Evolutionary conservation across 1,284 basidiomycete genomes (phyloP), one percentile per base, ranked within the genome.

Genomic region (Puccinia sorghi): DNA sequence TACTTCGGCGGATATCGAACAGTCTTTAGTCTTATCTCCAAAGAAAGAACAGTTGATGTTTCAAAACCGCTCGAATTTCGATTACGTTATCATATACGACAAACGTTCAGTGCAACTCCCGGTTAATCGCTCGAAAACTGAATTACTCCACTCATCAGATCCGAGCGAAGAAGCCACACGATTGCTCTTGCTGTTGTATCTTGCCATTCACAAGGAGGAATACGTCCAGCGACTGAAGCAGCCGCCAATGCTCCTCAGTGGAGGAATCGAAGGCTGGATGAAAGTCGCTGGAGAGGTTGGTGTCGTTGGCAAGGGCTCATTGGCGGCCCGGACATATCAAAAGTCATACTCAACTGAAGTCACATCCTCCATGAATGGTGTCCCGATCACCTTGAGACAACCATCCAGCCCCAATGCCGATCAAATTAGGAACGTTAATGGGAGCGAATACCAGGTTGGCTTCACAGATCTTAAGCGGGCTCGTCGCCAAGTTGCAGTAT

Each of bases 81-180:
- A 98, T 82, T 85, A 97, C 17, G 89, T 98, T n/a, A 92, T 92
- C 12, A 86, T 98, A 2, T 94, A 94, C 84, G 95, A 99, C 84
- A 85, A 89, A 61, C 85, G 87, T 6, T 94, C 93, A 1, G 87
- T 87, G 39, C 85, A 86, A 1, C 88, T 92, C 81, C 86, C 64
- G 50, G 4, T 77, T 25, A 13, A 61, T 76, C 4, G 69, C 56
- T 6, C 82, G 79, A 5, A 66, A 71, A 0, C 69, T 74, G 46
- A 81, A 67, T 37, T 72, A 77, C 0, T 80, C 80, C 25, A 67
- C 63, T 76, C 69, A 32, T 67, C 63, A 9, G 59, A 71, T 54
- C 66, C 72, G 15, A 59, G 37, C 9, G 79, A 72, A 9, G 32
- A 69, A 17, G 15, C 84, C 17, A 85, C 86, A 3, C 87, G 88